These are phyloP conservation scores for Leptographium wingfieldii DNA, from an alignment of 2,329 filamentous ascomycete genomes.

Conservation along the genomic window DNA sequence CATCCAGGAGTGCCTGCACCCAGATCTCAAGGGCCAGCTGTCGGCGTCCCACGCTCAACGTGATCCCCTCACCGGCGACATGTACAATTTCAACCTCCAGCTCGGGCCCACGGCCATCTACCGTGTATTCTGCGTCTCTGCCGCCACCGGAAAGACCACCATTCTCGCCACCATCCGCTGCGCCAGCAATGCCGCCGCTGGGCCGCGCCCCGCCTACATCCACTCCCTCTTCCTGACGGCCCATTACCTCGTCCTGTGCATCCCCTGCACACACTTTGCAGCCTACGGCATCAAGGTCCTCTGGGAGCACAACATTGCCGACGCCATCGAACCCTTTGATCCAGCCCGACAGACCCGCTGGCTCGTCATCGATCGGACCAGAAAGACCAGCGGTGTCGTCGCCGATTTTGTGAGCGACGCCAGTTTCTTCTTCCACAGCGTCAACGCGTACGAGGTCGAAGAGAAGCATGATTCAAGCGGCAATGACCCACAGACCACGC, in stretches of 20 bases:
- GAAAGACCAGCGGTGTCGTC: constrained; percentile 45
- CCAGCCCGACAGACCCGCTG: constrained; percentile 44
- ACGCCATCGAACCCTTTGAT: constrained; percentile 54
- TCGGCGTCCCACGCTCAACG: constrained; percentile 60
- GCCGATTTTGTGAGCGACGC: constrained; percentile 54
- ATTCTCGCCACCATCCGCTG: constrained; percentile 46
- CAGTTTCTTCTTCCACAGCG: constrained; percentile 67
- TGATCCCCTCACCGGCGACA: constrained; percentile 60
- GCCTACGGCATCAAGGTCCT: constrained; percentile 46
- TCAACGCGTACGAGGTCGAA: constrained; percentile 63
- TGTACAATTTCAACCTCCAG: constrained; percentile 73
- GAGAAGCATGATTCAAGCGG: constrained; percentile 11
- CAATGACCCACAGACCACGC: constrained; percentile 20
- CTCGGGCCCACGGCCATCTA: constrained; percentile 46
- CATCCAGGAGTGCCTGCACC: constrained; percentile 49
- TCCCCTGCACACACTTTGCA: constrained; percentile 53
- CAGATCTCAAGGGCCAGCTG: constrained; percentile 51
- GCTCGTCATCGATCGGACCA: constrained; percentile 56
- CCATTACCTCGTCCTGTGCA: constrained; percentile 58
- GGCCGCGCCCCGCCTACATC: constrained; percentile 51
- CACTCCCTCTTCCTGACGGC: constrained; percentile 68
- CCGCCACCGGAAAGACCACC: constrained; percentile 48
- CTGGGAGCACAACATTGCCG: constrained; percentile 54
- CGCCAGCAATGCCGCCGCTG: constrained; percentile 16
- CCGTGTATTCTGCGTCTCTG: constrained; percentile 54